These are phyloP conservation scores for Cutaneotrichosporon arboriforme DNA, from an alignment of 1,284 basidiomycete genomes.

Conservation along the genomic window DNA sequence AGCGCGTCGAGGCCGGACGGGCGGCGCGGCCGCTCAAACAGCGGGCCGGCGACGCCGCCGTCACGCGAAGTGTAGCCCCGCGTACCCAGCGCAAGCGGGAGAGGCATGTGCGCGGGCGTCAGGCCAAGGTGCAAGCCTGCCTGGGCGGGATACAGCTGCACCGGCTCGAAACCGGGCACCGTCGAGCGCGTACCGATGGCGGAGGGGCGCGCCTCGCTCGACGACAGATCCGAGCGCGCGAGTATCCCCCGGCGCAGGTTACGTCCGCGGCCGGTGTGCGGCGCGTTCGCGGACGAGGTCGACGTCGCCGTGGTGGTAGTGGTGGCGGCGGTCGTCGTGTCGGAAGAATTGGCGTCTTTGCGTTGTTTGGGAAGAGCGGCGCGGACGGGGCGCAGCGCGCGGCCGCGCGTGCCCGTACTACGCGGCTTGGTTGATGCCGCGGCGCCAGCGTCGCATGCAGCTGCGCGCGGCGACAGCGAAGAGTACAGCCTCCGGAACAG, in stretches of 20 bases:
- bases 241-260: constrained; percentile 14
- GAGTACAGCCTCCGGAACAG: constrained; percentile 35
- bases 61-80: constrained; percentile 7
- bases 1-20: constrained; percentile 2
- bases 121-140: constrained; percentile 29
- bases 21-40: constrained; percentile 11
- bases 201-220: constrained; percentile 12
- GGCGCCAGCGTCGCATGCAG: not conserved
- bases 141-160: constrained; percentile 16
- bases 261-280: constrained; percentile 12
- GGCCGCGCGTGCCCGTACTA: constrained; percentile 12
- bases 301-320: not conserved
- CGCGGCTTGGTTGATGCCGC: constrained; percentile 4
- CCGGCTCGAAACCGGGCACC: constrained; percentile 9
- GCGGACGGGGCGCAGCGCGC: constrained; percentile 14
- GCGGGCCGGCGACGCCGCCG: not conserved
- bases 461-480: constrained; percentile 17
- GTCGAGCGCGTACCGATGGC: not conserved
- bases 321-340: not conserved
- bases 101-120: constrained; percentile 31
- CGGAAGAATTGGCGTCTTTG: constrained; percentile 2
- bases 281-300: not conserved
- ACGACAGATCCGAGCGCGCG: constrained; percentile 11
- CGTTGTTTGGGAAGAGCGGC: constrained; percentile 4
- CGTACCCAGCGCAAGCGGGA: constrained; percentile 31